Percentiles rank a stretch among this genome's conserved stretches.
phyloP scores from a whole-genome alignment of 2,329 filamentous ascomycete genomes.

The Stachybotrys echinatus region DNA sequence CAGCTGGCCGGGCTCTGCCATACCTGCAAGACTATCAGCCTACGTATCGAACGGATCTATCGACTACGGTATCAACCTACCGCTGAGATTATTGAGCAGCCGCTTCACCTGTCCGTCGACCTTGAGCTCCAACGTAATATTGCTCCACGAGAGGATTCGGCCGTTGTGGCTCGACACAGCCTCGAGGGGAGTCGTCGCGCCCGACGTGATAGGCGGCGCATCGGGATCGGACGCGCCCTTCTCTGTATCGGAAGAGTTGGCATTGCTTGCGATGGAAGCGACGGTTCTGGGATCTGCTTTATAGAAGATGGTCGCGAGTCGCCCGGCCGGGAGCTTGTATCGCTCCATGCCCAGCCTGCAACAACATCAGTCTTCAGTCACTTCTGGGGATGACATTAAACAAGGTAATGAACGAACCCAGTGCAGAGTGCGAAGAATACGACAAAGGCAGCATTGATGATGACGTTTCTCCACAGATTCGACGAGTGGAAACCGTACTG shows the following conservation, averaged over 20 bases:
- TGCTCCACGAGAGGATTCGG: not conserved
- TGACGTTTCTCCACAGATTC: not conserved
- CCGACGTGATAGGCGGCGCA: not conserved
- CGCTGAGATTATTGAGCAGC: not conserved
- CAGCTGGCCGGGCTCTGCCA: not conserved
- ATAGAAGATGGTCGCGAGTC: not conserved
- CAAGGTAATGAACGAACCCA: not conserved
- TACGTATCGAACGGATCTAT: not conserved
- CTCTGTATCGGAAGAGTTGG: not conserved
- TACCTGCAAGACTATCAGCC: not conserved
- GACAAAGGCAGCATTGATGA: not conserved
- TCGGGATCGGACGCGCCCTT: not conserved
- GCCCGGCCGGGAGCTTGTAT: not conserved
- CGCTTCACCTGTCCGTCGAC: not conserved
- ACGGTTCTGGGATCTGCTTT: not conserved
- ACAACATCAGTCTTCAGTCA: not conserved
- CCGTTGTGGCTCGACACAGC: not conserved
- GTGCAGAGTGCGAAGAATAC: not conserved
- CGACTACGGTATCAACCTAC: not conserved
- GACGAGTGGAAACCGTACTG: not conserved
- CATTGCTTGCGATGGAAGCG: not conserved
- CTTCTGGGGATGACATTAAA: not conserved
- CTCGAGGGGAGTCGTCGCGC: not conserved
- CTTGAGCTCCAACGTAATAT: not conserved
- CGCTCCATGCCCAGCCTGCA: not conserved